Evolutionary conservation across 2,329 filamentous ascomycete species (phyloP), one percentile per base, ranked within the genome.

Genomic region (Pezicula neosporulosa): DNA sequence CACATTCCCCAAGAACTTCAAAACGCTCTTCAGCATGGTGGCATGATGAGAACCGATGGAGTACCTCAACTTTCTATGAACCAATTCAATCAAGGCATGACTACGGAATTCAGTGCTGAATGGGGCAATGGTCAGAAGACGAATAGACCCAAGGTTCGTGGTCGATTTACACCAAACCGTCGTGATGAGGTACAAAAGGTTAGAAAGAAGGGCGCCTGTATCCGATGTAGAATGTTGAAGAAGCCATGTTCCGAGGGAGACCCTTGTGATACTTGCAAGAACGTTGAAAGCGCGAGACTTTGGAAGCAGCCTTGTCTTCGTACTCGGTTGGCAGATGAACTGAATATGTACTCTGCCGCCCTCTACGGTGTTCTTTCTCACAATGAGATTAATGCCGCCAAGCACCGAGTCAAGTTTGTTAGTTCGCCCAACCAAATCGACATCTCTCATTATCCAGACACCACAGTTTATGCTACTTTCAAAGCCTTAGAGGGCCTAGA

Each of bases 171-270:
- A 18, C 72, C 79, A 5, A 70, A 70, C 1, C 74, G 83, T n/a
- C 74, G 83, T 19, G 83, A 81, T 61, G 80, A 86, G 60, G 83
- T 87, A 2, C 81, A 85, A 57, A 80, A 82, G 55, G 80, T 86
- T 19, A 78, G 83, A 21, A 82, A 83, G 59, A 77, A 83, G 35
- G 83, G 83, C 6, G 83, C 83, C 12, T 87, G 83, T 58, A 84
- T 86, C 48, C 73, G 83, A 42, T 87, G 83, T 60, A 76, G 82
- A 36, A 85, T 86, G 55, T 67, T 87, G 35, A 77, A 83, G 51
- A 87, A 87, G 68, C 83, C 81, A 1, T 87, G 83, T 60, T 83
- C 81, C n/a, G 78, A 76, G 52, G 83, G 81, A 30, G 79, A 75
- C 6, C 82, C 83, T 0, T 87, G 83, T 57, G 77, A 80, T 48